phyloP scores from a whole-genome alignment of 768 basidiomycete genomes.

The Antrodiella citrinella region DNA sequence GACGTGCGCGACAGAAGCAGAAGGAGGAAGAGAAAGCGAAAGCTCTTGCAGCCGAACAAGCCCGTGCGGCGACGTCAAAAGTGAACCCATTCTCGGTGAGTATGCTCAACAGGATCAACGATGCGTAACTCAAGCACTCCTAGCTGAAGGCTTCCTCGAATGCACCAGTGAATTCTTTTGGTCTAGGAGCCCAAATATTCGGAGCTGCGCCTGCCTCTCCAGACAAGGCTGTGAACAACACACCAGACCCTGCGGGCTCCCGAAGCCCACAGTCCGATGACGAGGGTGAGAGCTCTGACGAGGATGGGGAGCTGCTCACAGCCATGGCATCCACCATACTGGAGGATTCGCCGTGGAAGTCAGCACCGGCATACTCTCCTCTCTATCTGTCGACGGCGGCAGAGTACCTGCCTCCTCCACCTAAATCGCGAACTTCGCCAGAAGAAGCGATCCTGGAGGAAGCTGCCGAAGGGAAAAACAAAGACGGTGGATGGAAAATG shows the following conservation, averaged over 20 bases:
- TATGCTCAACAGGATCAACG: no score
- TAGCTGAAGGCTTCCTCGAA: slow-evolving; percentile 16
- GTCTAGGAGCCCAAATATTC: slow-evolving; percentile 64
- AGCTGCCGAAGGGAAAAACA: slow-evolving; percentile 29
- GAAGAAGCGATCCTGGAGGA: slow-evolving; percentile 33
- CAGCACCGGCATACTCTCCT: slow-evolving; percentile 56
- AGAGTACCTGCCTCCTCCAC: slow-evolving; percentile 60
- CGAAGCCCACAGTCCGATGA: no score
- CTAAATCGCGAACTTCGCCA: slow-evolving; percentile 39
- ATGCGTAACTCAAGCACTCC: no score
- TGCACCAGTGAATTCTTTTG: slow-evolving; percentile 30
- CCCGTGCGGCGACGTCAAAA: slow-evolving; percentile 25
- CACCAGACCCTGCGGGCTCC: background rate
- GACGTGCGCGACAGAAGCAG: slow-evolving; percentile 33
- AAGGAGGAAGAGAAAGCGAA: slow-evolving; percentile 30
- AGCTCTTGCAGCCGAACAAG: slow-evolving; percentile 22
- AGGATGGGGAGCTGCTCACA: slow-evolving; percentile 42
- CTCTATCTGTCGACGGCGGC: slow-evolving; percentile 67
- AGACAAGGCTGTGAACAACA: slow-evolving; percentile 1
- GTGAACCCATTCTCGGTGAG: slow-evolving; percentile 66
- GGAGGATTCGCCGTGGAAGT: slow-evolving; percentile 56
- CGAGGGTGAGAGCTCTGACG: slow-evolving; percentile 20
- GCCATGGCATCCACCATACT: slow-evolving; percentile 51
- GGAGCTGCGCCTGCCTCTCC: slow-evolving; percentile 20
- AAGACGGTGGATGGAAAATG: slow-evolving; percentile 48